Evolutionary conservation across 2,329 filamentous ascomycete genomes (phyloP).

Genomic region (Nemania serpens): DNA sequence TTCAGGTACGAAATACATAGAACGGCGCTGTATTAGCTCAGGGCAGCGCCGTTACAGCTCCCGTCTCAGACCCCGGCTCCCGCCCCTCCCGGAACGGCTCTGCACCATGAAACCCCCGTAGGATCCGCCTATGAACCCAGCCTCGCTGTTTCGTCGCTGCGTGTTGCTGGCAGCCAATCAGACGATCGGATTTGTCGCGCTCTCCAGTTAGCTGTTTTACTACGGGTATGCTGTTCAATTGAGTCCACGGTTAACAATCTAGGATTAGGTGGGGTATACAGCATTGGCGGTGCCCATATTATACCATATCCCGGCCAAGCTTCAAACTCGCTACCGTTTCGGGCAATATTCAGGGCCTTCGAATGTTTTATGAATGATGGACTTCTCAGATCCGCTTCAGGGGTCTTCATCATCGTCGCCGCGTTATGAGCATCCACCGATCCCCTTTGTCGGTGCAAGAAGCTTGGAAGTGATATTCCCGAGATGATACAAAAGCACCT

Average conservation of each 20-base stretch:
- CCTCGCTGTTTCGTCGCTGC: constrained; percentile 28
- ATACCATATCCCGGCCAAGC: constrained; percentile 8
- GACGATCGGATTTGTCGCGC: neutral
- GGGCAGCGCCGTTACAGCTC: constrained; percentile 32
- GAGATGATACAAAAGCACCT: constrained; percentile 38
- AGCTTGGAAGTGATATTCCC: too few relatives aligned
- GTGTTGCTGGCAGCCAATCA: constrained; percentile 13
- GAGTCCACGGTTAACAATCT: constrained; percentile 4
- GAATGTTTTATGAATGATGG: neutral
- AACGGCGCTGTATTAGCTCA: too few relatives aligned
- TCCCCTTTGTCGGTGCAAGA: too few relatives aligned
- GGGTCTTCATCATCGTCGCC: constrained; percentile 32
- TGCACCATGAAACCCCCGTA: constrained; percentile 21
- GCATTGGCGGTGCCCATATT: too few relatives aligned
- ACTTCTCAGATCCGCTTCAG: constrained; percentile 33
- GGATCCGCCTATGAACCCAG: constrained; percentile 24
- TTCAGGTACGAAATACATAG: neutral
- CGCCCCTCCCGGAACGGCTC: constrained; percentile 26
- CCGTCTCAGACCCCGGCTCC: constrained; percentile 40
- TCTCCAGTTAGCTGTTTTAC: neutral
- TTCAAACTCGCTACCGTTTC: constrained; percentile 3
- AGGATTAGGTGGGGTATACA: too few relatives aligned
- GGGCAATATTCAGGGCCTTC: constrained; percentile 3
- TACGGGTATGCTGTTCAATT: constrained; percentile 16
- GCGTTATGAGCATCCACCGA: constrained; percentile 27